phyloP scores from a whole-genome alignment of 345 rosid species.

The Schrenkiella parvula region DNA sequence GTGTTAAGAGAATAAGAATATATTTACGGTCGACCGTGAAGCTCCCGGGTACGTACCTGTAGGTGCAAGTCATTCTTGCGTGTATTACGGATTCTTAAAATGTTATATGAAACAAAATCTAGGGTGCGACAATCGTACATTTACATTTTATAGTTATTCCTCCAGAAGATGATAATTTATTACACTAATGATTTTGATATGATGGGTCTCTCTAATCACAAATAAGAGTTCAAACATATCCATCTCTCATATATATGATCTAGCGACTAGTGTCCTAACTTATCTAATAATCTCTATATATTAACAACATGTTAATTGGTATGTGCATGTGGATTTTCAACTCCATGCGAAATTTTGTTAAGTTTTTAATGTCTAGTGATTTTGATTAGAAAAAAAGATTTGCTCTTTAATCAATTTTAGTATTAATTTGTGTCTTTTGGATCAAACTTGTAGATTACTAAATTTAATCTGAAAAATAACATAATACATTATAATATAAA shows the following conservation, averaged over 20 bases:
- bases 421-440: neutral
- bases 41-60: neutral
- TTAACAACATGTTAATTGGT: neutral
- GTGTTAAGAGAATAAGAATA: neutral
- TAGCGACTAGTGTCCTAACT: neutral
- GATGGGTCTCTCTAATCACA: neutral
- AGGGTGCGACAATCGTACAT: neutral
- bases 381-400: neutral
- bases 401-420: neutral
- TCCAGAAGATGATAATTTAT: neutral
- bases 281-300: neutral
- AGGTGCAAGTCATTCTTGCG: conserved; percentile 24
- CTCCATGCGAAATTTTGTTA: neutral
- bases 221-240: neutral
- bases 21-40: neutral
- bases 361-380: neutral
- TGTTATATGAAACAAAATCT: neutral
- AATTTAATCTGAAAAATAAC: neutral
- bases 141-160: neutral
- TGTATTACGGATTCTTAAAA: neutral
- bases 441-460: neutral
- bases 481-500: neutral
- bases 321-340: neutral
- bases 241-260: too few relatives aligned
- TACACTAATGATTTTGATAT: neutral